Evolutionary conservation across 805 yeast genomes (phyloP).

Genomic region (Wickerhamiella domercqiae): DNA sequence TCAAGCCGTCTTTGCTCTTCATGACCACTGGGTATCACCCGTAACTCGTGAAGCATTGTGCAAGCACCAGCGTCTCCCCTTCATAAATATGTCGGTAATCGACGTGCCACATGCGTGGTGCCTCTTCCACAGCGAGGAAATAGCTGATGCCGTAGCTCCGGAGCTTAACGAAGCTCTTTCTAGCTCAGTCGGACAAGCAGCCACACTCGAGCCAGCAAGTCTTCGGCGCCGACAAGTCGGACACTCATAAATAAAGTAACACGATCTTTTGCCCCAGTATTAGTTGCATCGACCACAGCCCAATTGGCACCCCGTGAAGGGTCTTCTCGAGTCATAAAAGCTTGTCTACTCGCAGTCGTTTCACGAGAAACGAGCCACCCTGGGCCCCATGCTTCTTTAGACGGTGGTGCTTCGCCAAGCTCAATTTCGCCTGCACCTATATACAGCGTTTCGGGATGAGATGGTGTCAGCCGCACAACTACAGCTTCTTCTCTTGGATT

Average conservation of each 20-base stretch:
- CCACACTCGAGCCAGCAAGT: too few relatives aligned
- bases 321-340: constrained; percentile 17
- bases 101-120: constrained; percentile 55
- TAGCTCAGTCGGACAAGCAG: too few relatives aligned
- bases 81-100: too few relatives aligned
- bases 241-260: background rate
- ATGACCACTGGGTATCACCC: constrained; percentile 52
- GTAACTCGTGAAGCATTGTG: constrained; percentile 31
- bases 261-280: background rate
- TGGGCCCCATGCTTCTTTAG: constrained; percentile 16
- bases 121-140: constrained; percentile 33
- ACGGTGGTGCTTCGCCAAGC: constrained; percentile 16
- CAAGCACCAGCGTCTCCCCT: constrained; percentile 24
- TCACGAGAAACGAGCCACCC: constrained; percentile 16
- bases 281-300: constrained; percentile 11
- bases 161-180: too few relatives aligned
- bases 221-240: too few relatives aligned
- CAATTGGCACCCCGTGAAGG: constrained; percentile 20
- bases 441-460: constrained; percentile 7
- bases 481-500: constrained; percentile 11
- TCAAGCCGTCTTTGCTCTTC: constrained; percentile 45
- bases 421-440: constrained; percentile 8
- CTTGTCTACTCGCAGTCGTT: constrained; percentile 17
- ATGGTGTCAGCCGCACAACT: constrained; percentile 6
- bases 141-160: too few relatives aligned